Evolutionary conservation across 139 green algal genomes (phyloP).

Genomic region (Mesotaenium endlicherianum): DNA sequence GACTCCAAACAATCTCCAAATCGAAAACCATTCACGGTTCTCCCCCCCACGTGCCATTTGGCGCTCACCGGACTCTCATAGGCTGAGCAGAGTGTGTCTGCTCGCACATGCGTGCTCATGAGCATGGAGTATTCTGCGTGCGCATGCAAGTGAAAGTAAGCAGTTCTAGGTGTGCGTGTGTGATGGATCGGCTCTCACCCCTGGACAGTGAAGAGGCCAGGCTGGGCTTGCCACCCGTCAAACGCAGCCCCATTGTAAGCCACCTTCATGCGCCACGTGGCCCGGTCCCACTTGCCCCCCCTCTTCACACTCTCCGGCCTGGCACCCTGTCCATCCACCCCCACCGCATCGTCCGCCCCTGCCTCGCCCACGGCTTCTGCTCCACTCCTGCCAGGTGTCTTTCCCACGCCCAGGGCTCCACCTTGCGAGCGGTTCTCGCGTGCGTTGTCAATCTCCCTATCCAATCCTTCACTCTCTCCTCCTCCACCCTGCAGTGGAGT

Average conservation of each 20-base stretch:
- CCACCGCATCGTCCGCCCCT: not conserved
- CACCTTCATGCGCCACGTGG: not conserved
- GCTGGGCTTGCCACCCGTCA: not conserved
- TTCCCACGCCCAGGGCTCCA: not conserved
- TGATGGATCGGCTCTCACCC: too few relatives aligned
- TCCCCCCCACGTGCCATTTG: too few relatives aligned
- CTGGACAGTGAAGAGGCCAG: not conserved
- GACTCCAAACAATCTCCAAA: too few relatives aligned
- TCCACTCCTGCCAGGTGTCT: not conserved
- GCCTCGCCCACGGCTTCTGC: not conserved
- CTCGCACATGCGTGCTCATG: too few relatives aligned
- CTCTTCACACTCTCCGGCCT: not conserved
- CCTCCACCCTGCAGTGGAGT: not conserved
- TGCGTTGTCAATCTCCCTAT: too few relatives aligned
- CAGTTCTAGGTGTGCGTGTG: too few relatives aligned
- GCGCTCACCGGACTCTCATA: too few relatives aligned
- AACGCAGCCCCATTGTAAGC: not conserved
- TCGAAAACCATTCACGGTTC: too few relatives aligned
- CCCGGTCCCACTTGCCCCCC: not conserved
- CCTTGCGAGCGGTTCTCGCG: too few relatives aligned
- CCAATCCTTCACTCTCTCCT: not conserved
- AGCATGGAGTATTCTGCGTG: too few relatives aligned
- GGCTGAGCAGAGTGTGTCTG: too few relatives aligned
- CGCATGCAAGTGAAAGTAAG: too few relatives aligned
- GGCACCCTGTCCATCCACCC: not conserved